Conservation (phyloP, 164 flowering plant species). For the Vitis labrusca region DNA sequence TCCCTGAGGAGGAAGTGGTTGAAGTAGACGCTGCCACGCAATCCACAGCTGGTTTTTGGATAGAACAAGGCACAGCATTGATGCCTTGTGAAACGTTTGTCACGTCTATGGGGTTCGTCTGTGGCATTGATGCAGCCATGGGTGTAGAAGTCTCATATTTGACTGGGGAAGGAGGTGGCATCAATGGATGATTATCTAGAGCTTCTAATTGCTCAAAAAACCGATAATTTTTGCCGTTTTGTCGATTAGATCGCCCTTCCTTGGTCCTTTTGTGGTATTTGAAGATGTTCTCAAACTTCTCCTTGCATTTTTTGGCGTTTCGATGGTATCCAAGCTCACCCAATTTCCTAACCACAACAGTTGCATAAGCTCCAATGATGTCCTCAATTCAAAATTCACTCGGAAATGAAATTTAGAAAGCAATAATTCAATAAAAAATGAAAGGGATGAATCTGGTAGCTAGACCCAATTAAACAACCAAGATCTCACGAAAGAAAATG, state of each 20-base stretch:
- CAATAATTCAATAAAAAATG: neutral
- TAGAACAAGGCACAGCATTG: slow-evolving; percentile 14
- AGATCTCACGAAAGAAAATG: neutral
- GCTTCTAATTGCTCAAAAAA: slow-evolving; percentile 59
- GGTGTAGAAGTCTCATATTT: slow-evolving; percentile 6
- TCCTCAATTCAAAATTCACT: neutral
- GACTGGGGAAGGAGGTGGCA: slow-evolving; percentile 11
- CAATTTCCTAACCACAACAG: slow-evolving; percentile 36
- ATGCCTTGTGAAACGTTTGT: neutral
- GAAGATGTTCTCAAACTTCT: slow-evolving; percentile 62
- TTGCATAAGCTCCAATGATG: slow-evolving; percentile 5
- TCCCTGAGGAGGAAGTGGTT: slow-evolving; percentile 35
- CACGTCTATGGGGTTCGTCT: slow-evolving; percentile 1
- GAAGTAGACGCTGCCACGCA: slow-evolving; percentile 29
- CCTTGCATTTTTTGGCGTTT: slow-evolving; percentile 60
- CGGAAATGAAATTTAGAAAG: neutral
- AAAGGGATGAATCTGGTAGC: too few species aligned
- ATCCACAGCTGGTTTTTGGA: slow-evolving; percentile 6
- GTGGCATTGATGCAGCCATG: slow-evolving; percentile 3
- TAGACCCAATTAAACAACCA: neutral
- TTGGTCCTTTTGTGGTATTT: slow-evolving; percentile 58
- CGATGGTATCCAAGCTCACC: slow-evolving; percentile 49
- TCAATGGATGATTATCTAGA: slow-evolving; percentile 26
- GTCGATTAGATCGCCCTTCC: slow-evolving; percentile 32
- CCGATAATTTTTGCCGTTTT: slow-evolving; percentile 43